Evolutionary conservation across 192 early-diverging fungal species (phyloP), one percentile per base, ranked within the genome.

Genomic region (Powellomyces hirtus): DNA sequence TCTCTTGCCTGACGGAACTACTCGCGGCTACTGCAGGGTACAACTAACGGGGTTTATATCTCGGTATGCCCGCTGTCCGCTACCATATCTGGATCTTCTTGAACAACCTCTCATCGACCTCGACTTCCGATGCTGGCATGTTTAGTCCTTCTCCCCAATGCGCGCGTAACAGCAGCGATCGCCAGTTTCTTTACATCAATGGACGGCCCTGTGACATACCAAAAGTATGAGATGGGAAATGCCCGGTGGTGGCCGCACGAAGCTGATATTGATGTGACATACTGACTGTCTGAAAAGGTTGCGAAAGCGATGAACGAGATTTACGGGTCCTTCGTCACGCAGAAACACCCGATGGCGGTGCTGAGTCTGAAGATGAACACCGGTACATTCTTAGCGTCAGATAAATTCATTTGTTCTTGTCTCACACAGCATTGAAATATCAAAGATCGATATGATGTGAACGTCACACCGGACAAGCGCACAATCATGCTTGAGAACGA

Each of bases 401-500:
- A 42, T 26, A 34, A 40, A 37, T 10, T 2, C 36, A n/a, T n/a
- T n/a, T n/a, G n/a, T n/a, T n/a, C n/a, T n/a, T n/a, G n/a, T n/a
- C n/a, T n/a, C n/a, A n/a, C n/a, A n/a, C n/a, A n/a, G n/a, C n/a
- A n/a, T n/a, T 73, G 6, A 61, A 26, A 73, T 36, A 37, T 22
- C 5, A 14, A 37, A 84, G 88, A 77, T 10, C 75, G 77, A 13
- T 88, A 90, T 31, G 95, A 99, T 82, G 91, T 96, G 30, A 98
- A 98, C 62, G 83, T 98, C 26, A 93, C 90, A 26, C 97, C 97
- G 0, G 92, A 98, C 71, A 98, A 98, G 64, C 85, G 95, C 31
- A 97, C 90, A 0, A 81, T 98, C 20, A 78, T 96, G 67, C 70
- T 98, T 10, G 88, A 95, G 46, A 77, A 91, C 38, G 97, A 98